Conservation (phyloP, 306 rosid species). For the Inga laurina region DNA sequence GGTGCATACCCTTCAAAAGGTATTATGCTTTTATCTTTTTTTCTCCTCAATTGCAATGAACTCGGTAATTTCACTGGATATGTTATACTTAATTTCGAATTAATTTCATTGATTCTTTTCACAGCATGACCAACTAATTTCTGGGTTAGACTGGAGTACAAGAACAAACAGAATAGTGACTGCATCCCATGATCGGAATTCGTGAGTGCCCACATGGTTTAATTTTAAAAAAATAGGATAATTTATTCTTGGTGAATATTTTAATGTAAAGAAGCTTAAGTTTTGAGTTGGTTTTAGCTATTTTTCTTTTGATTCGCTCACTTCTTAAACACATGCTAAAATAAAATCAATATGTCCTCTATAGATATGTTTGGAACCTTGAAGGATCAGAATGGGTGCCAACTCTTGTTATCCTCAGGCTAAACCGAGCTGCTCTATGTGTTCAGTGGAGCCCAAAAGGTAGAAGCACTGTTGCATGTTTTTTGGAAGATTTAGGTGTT, state of each 20-base stretch:
- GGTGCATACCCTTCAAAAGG: slow-evolving; percentile 95
- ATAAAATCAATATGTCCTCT: slow-evolving; percentile 17
- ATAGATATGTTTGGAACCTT: slow-evolving; percentile 94
- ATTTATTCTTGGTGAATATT: not conserved
- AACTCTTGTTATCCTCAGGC: slow-evolving; percentile 95
- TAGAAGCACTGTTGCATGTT: slow-evolving; percentile 34
- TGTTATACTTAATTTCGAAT: slow-evolving; percentile 28
- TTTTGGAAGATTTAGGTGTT: slow-evolving; percentile 30
- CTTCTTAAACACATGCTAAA: not conserved
- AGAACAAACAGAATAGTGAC: slow-evolving; percentile 90
- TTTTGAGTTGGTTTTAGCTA: not conserved
- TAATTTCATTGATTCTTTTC: slow-evolving; percentile 17
- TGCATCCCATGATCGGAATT: slow-evolving; percentile 96
- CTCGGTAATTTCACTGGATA: slow-evolving; percentile 22
- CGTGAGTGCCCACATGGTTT: slow-evolving; percentile 68
- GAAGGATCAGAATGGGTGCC: slow-evolving; percentile 99
- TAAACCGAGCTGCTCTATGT: slow-evolving; percentile 98
- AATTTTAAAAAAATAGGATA: slow-evolving; percentile 12
- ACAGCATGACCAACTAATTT: slow-evolving; percentile 95
- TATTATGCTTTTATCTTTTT: slow-evolving; percentile 16
- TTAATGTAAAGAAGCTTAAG: not conserved
- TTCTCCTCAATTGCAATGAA: not conserved
- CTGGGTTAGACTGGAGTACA: slow-evolving; percentile 93
- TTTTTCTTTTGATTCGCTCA: not conserved
- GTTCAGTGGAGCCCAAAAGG: slow-evolving; percentile 99